Percentiles rank a stretch among this genome's conserved stretches.
Evolutionary conservation across 352 stramenopile genomes (phyloP).

Genomic region (Pythium biforme): DNA sequence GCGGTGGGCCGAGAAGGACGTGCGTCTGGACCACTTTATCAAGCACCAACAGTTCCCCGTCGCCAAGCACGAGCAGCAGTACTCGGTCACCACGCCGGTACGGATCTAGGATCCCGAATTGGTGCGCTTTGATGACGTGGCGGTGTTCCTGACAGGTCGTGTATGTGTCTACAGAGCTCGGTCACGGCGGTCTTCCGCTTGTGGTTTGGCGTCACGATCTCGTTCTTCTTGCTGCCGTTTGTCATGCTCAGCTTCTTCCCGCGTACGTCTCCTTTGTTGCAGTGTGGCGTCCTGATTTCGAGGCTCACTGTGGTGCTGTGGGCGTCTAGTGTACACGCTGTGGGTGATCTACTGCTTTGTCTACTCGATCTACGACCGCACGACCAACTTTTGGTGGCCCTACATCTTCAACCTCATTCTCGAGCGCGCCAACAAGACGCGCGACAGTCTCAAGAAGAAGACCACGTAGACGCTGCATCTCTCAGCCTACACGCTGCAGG

Average conservation of each 20-base stretch:
- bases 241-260: slow-evolving; percentile 82
- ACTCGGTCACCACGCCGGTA: slow-evolving; percentile 31
- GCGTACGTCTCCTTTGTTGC: slow-evolving; percentile 48
- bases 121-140: background rate
- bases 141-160: background rate
- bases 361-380: slow-evolving; percentile 81
- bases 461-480: slow-evolving; percentile 9
- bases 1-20: slow-evolving; percentile 77
- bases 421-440: slow-evolving; percentile 59
- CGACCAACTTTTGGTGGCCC: slow-evolving; percentile 83
- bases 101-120: too few relatives aligned
- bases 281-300: too few relatives aligned
- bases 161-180: slow-evolving; percentile 42
- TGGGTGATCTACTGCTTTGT: slow-evolving; percentile 85
- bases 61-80: slow-evolving; percentile 15
- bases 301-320: too few relatives aligned
- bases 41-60: slow-evolving; percentile 56
- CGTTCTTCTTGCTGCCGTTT: slow-evolving; percentile 63
- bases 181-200: slow-evolving; percentile 63
- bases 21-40: slow-evolving; percentile 72
- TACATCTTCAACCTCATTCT: slow-evolving; percentile 83
- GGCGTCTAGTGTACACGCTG: slow-evolving; percentile 69
- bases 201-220: slow-evolving; percentile 67
- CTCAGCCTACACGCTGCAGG: background rate
- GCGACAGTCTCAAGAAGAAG: slow-evolving; percentile 45